These are phyloP conservation scores for Rhizophagus sp. DNA, from an alignment of 192 early-diverging fungal species.

Conservation along the genomic window DNA sequence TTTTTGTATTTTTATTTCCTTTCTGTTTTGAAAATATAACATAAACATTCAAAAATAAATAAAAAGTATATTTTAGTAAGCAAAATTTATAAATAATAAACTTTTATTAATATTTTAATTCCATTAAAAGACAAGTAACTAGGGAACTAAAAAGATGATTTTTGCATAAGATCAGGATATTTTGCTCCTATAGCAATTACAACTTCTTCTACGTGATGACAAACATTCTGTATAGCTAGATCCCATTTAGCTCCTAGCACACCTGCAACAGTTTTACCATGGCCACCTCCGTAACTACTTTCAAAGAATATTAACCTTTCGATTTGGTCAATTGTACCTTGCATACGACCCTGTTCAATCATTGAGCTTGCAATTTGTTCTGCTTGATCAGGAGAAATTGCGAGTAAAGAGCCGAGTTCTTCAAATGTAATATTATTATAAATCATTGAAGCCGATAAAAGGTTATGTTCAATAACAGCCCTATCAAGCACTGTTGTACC, in stretches of 20 bases:
- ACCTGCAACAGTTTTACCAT: constrained; percentile 23
- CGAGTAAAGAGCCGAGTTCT: constrained; percentile 78
- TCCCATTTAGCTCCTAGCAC: constrained; percentile 52
- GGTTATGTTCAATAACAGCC: constrained; percentile 95
- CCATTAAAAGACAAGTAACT: too few species aligned
- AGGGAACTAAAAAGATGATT: background rate
- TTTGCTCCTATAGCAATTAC: constrained; percentile 51
- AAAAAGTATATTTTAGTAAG: too few species aligned
- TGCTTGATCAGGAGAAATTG: constrained; percentile 76
- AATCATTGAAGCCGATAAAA: constrained; percentile 83
- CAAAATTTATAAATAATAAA: too few species aligned
- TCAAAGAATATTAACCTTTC: constrained; percentile 85
- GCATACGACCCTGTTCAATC: constrained; percentile 89
- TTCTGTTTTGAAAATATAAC: too few species aligned
- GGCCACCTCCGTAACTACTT: constrained; percentile 42
- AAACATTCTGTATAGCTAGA: constrained; percentile 55
- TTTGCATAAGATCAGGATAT: constrained; percentile 41
- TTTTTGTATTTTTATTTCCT: too few species aligned
- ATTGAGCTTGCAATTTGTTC: constrained; percentile 84
- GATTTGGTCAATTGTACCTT: constrained; percentile 91
- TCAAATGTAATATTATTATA: constrained; percentile 92
- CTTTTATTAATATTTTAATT: too few species aligned
- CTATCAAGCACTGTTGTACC: constrained; percentile 83
- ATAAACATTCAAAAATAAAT: too few species aligned
- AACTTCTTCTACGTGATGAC: constrained; percentile 59